Base-by-base conservation (phyloP, 2,329 filamentous ascomycete genomes). In the Xylariaceae sp. region DNA sequence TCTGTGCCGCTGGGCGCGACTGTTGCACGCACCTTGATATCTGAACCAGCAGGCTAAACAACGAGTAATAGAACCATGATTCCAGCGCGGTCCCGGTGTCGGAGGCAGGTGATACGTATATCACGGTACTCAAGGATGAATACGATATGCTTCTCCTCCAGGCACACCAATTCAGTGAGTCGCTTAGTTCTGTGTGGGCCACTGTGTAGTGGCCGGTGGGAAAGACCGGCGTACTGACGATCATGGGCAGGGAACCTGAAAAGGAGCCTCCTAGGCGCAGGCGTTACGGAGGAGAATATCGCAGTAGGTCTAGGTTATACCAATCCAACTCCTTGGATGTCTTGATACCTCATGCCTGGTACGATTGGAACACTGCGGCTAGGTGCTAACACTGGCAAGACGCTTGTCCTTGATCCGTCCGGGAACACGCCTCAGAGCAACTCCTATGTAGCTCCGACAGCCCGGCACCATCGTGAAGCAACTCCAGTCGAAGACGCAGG, bases 91-190 rank as follows among this genome's bases (percentile, higher is more conserved):
- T 37, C 59, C 27, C 12, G 17, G 27, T 34, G 14, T 9, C 67
- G 39, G 56, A 59, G 37, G 54, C 58, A 17, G 59, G 60, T 34
- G 58, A 64, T 38, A 51, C 62, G 12, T 65, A 64, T 45, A 66
- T 84, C 32, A 73, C 68, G 40, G 73, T 60, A 5, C 64, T 73
- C 26, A 77, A 70, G 53, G 58, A 62, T 34, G 79, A 88, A 54
- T 77, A 87, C 60, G 71, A 81, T 34, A 60, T 59, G 34, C 66
- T 88, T 44, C 67, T 79, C 50, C 59, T 70, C 40, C 47, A 51
- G 38, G 65, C 69, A 34, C 66, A 63, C 43, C 70, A 80, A 58
- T 81, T 78, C 54, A 65, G 78, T 81, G 69, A 47, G 65, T 34
- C 47, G 19, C 30, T 3, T 6, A 14, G 21, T 21, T 9, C 15